Evolutionary conservation across 345 rosid species (phyloP), one percentile per base, ranked within the genome.

Genomic region (Excoecaria agallocha): DNA sequence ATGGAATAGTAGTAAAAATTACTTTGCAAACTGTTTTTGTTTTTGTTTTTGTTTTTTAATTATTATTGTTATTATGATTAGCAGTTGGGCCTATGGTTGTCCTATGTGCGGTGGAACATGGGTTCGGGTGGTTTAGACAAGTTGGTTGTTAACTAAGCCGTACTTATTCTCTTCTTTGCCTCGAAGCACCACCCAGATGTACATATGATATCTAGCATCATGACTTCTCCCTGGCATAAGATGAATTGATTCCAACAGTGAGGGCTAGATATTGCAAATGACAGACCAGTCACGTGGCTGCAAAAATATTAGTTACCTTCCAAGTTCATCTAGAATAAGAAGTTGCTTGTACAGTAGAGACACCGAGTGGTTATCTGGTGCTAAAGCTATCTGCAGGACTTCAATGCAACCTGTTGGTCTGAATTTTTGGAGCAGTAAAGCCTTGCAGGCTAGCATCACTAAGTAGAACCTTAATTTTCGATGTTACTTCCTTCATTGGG

Each of bases 91-190:
- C 39, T 87, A 86, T 51, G 93, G 98, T 56, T 95, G 99, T 80
- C 99, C 99, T 13, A 93, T 93, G 93, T 95, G 99, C 8, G 97
- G 98, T 50, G 99, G 98, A 72, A 85, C 97, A 11, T 95, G 98
- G 99, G 96, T 95, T 78, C 92, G 93, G 66, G 99, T 93, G 60
- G 95, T 91, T 50, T 96, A 87, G 86, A 73, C 0, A 66, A 66
- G 71, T 13, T 66, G 3, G 8, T 45, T 41, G 41, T 57, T 6
- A 12, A 37, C 30, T 49, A 68, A 63, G 38, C 51, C 12, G 1
- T 12, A 15, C 8, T 57, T 20, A 24, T 57, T 7, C 22, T 41
- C 12, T 17, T 11, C 16, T 22, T 24, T 10, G 0, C 19, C 15
- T 0, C 55, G 15, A 57, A 43, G 30, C 30, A 58, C 41, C 30